These are phyloP conservation scores for Panicum miliaceum DNA, from an alignment of 176 grass and related monocot species.

Conservation along the genomic window DNA sequence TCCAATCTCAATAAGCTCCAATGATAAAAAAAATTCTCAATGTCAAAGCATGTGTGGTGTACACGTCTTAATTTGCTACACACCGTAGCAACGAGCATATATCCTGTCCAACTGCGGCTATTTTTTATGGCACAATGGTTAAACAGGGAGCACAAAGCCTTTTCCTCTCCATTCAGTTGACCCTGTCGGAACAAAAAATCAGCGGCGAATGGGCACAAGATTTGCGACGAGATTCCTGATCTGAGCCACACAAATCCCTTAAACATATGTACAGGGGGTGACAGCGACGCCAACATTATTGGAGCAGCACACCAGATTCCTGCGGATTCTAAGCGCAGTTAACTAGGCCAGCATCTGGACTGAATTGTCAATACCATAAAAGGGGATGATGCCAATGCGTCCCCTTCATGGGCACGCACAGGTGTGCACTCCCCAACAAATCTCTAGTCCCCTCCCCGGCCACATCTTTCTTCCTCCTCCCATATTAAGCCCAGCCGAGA, in stretches of 20 bases:
- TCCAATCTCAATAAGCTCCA: not conserved
- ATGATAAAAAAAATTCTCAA: not conserved
- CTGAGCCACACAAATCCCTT: conserved; percentile 41
- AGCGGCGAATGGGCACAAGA: conserved; percentile 21
- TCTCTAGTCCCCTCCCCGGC: conserved; percentile 41
- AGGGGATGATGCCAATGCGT: conserved; percentile 49
- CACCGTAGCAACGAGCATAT: not conserved
- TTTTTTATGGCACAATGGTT: not conserved
- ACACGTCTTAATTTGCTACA: conserved; percentile 15
- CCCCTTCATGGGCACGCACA: conserved; percentile 56
- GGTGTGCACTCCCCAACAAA: conserved; percentile 47
- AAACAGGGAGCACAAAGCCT: conserved; percentile 13
- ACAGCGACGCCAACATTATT: conserved; percentile 36
- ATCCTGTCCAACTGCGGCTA: not conserved
- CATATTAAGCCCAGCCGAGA: conserved; percentile 32
- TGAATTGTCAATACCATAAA: conserved; percentile 52
- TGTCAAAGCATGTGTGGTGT: not conserved
- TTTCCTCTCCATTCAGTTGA: conserved; percentile 37
- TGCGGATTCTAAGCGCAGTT: conserved; percentile 48
- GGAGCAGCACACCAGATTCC: conserved; percentile 49
- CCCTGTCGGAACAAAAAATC: conserved; percentile 25
- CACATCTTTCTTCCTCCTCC: conserved; percentile 34
- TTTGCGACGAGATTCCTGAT: conserved; percentile 46
- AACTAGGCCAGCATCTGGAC: conserved; percentile 48
- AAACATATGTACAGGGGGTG: conserved; percentile 25